These are phyloP conservation scores for Kappamyces sp. DNA, from an alignment of 192 early-diverging fungal genomes.

Conservation along the genomic window DNA sequence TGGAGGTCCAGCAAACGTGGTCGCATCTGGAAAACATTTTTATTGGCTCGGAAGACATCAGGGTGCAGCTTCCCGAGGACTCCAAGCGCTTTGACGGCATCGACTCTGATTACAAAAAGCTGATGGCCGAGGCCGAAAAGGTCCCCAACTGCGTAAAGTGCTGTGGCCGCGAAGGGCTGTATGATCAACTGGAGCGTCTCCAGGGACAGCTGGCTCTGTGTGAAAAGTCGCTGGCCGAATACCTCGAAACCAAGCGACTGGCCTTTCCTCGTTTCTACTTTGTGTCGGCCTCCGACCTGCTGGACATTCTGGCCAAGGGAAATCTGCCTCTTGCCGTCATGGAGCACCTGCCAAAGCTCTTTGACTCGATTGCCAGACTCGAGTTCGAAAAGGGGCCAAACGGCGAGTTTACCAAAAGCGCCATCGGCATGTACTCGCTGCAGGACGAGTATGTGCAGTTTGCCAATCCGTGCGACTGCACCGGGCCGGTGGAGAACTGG, in stretches of 20 bases:
- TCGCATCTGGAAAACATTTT: conserved; percentile 62
- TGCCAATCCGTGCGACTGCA: conserved; percentile 51
- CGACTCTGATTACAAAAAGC: conserved; percentile 49
- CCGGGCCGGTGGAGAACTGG: conserved; percentile 60
- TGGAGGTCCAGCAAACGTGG: conserved; percentile 65
- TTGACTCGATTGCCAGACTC: conserved; percentile 50
- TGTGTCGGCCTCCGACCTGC: conserved; percentile 54
- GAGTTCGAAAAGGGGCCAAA: conserved; percentile 43
- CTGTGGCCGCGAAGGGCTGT: conserved; percentile 52
- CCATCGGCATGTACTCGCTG: conserved; percentile 57
- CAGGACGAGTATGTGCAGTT: conserved; percentile 59
- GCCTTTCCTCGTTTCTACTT: conserved; percentile 65
- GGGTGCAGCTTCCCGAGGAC: conserved; percentile 60
- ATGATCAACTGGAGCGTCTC: conserved; percentile 46
- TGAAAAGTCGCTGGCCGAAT: conserved; percentile 62
- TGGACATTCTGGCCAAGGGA: conserved; percentile 62
- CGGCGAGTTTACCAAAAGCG: conserved; percentile 51
- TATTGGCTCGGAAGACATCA: conserved; percentile 60
- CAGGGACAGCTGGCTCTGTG: conserved; percentile 57
- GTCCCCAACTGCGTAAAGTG: conserved; percentile 55
- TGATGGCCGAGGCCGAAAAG: conserved; percentile 51
- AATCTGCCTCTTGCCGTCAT: conserved; percentile 56
- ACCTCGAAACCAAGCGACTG: conserved; percentile 57
- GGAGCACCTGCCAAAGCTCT: conserved; percentile 54
- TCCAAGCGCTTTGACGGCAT: conserved; percentile 58